phyloP scores from a whole-genome alignment of 176 grass and related monocot species.

The Thinopyrum elongatum region DNA sequence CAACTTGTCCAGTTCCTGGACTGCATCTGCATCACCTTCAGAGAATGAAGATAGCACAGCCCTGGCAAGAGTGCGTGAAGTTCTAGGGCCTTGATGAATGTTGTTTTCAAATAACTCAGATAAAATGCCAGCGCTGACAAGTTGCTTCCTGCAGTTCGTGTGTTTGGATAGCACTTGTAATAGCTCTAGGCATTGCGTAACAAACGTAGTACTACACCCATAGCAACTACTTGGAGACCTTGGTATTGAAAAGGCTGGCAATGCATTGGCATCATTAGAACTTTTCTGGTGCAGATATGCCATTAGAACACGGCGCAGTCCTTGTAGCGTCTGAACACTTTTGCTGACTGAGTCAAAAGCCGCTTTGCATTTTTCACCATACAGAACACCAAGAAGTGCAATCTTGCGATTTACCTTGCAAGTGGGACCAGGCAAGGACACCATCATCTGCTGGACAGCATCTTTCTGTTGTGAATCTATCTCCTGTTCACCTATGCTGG shows the following conservation, averaged over 20 bases:
- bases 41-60: slow-evolving; percentile 87
- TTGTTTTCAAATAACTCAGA: slow-evolving; percentile 97
- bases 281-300: slow-evolving; percentile 87
- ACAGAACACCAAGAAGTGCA: slow-evolving; percentile 90
- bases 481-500: slow-evolving; percentile 95
- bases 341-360: slow-evolving; percentile 99
- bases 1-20: slow-evolving; percentile 74
- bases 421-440: slow-evolving; percentile 95
- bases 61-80: slow-evolving; percentile 67
- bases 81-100: slow-evolving; percentile 89
- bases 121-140: slow-evolving; percentile 78
- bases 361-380: slow-evolving; percentile 99
- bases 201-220: slow-evolving; percentile 89
- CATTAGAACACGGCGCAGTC: slow-evolving; percentile 79
- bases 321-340: slow-evolving; percentile 97
- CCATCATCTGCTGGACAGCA: slow-evolving; percentile 99
- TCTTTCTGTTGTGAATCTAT: slow-evolving; percentile 96
- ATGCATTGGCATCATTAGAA: slow-evolving; percentile 52
- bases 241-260: slow-evolving; percentile 55
- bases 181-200: slow-evolving; percentile 88
- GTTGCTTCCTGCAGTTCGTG: slow-evolving; percentile 78
- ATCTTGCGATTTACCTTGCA: slow-evolving; percentile 98
- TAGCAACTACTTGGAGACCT: slow-evolving; percentile 90
- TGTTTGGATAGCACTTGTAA: slow-evolving; percentile 94
- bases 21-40: slow-evolving; percentile 89